phyloP scores from a whole-genome alignment of 2,329 filamentous ascomycete species.

The Arthrobotrys musiformis region DNA sequence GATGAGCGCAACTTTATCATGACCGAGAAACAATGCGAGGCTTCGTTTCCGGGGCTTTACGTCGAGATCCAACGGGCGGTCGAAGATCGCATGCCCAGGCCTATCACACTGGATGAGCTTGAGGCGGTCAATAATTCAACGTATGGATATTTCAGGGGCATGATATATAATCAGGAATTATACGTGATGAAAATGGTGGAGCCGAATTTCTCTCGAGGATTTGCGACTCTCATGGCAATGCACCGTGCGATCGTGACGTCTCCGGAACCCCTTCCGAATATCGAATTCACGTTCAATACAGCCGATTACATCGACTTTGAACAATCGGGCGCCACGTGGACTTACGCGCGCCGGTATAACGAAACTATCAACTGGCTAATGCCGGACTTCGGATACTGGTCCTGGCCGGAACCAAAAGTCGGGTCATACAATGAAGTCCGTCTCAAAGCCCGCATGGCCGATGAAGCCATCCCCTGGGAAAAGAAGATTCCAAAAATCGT shows the following conservation, averaged over 20 bases:
- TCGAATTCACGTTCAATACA: conserved; percentile 68
- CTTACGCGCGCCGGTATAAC: conserved; percentile 64
- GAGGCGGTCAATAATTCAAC: conserved; percentile 4
- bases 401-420: conserved; percentile 68
- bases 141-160: conserved; percentile 28
- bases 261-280: conserved; percentile 66
- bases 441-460: conserved; percentile 50
- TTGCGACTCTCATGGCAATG: conserved; percentile 68
- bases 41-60: conserved; percentile 66
- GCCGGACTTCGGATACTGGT: conserved; percentile 70
- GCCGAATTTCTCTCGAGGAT: conserved; percentile 59
- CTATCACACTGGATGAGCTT: conserved; percentile 54
- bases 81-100: conserved; percentile 17
- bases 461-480: conserved; percentile 55
- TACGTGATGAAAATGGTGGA: conserved; percentile 29
- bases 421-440: conserved; percentile 61
- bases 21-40: conserved; percentile 64
- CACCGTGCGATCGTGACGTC: conserved; percentile 68
- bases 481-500: conserved; percentile 57
- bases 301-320: conserved; percentile 65
- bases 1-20: conserved; percentile 59
- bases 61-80: conserved; percentile 66
- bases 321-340: conserved; percentile 64
- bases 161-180: conserved; percentile 21
- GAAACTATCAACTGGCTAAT: conserved; percentile 65